phyloP scores from a whole-genome alignment of 106 monocot genomes.

The Phalaenopsis equestris region DNA sequence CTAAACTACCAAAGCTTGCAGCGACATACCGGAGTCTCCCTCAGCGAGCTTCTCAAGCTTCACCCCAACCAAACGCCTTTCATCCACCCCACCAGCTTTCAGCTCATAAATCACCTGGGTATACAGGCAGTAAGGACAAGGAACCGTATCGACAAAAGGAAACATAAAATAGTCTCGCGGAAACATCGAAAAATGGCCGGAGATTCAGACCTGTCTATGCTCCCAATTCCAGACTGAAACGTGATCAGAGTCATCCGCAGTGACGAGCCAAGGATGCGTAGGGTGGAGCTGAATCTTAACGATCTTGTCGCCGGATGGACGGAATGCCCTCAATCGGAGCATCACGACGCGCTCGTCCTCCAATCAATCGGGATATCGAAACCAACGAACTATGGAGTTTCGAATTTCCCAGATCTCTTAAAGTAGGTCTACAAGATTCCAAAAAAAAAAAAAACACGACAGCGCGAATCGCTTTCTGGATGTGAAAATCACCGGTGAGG shows the following conservation, averaged over 20 bases:
- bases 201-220: constrained; percentile 72
- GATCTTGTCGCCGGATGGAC: constrained; percentile 80
- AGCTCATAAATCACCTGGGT: constrained; percentile 87
- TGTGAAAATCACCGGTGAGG: too few species aligned
- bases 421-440: background rate
- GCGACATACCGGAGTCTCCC: constrained; percentile 70
- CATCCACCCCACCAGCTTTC: constrained; percentile 91
- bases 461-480: too few species aligned
- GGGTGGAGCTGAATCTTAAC: constrained; percentile 97
- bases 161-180: background rate
- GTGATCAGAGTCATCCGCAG: constrained; percentile 87
- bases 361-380: background rate
- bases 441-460: background rate
- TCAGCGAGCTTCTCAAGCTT: constrained; percentile 93
- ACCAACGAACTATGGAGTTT: background rate
- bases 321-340: constrained; percentile 91
- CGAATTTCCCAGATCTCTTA: background rate
- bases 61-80: constrained; percentile 22
- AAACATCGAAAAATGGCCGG: background rate
- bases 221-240: constrained; percentile 99
- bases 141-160: background rate
- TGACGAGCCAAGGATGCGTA: constrained; percentile 96
- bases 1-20: background rate
- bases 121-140: background rate
- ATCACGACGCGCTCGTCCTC: constrained; percentile 21